A percentile compares a stretch with the other conserved stretches of the same genome.
These are phyloP conservation scores for Yamadazyma akitaensis DNA, from an alignment of 805 yeast species.

Conservation along the genomic window DNA sequence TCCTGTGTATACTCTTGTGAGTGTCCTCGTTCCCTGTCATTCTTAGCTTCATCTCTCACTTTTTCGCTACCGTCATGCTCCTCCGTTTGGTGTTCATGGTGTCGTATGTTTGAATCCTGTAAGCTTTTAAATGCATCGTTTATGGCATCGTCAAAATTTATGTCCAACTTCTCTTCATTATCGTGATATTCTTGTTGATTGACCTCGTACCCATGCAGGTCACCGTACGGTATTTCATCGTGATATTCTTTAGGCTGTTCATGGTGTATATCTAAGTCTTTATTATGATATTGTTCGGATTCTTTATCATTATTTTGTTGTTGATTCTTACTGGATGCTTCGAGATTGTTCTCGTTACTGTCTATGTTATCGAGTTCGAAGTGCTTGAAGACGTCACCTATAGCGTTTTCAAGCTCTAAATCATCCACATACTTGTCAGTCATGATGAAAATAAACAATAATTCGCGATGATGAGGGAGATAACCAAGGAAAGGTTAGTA, in stretches of 20 bases:
- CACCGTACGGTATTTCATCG: conserved; percentile 5
- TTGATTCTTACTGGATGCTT: neutral
- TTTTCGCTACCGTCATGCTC: neutral
- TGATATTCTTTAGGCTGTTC: conserved; percentile 12
- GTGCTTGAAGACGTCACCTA: conserved; percentile 38
- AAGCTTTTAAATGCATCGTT: conserved; percentile 24
- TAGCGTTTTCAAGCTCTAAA: conserved; percentile 30
- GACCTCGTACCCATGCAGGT: neutral
- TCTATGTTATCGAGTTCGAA: conserved; percentile 17
- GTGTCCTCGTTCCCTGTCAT: neutral
- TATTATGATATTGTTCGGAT: neutral
- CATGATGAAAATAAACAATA: conserved; percentile 10
- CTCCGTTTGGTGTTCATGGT: neutral
- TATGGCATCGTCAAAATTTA: conserved; percentile 26
- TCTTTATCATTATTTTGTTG: conserved; percentile 1
- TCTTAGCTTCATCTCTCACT: neutral
- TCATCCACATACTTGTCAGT: conserved; percentile 8
- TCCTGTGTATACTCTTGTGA: neutral
- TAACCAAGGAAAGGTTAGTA: neutral
- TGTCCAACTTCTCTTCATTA: conserved; percentile 10
- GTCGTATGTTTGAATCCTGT: conserved; percentile 4
- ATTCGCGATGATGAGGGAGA: conserved; percentile 1
- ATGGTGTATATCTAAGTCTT: conserved; percentile 9
- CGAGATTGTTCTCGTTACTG: neutral
- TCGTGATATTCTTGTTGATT: neutral